Evolutionary conservation across 768 basidiomycete genomes (phyloP), one percentile per base, ranked within the genome.

Genomic region (Hygrocybe coccinea): DNA sequence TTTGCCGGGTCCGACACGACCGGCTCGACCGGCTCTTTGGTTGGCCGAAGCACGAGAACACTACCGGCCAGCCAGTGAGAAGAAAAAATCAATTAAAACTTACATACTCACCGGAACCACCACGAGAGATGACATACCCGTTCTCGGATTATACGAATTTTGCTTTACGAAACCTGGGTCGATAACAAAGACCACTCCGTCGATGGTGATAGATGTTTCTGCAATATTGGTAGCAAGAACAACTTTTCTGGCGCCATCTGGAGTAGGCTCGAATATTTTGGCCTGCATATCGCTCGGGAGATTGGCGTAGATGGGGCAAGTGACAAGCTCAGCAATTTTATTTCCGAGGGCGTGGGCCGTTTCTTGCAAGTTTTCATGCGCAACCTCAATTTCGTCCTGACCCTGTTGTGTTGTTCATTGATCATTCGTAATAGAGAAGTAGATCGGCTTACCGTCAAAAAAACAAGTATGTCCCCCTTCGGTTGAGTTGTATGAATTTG

Each of bases 111-210:
- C 91, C 0, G 97, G 97, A 50, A 97, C 95, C 34, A 99, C 93
- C 12, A 93, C 84, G 12, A 99, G 77, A 1, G 94, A 95, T 9
- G 92, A 94, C 97, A 99, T 99, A 12, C 97, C 95, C 43, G 97
- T 97, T 65, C 95, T 81, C 2, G 97, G 97, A 71, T 99, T 99
- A 68, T 97, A 99, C 38, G 93, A 89, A 69, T 99, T 98, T 68
- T 99, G 97, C 76, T 99, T 99, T 62, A 98, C 95, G 65, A 98
- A 97, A 11, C 97, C 97, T 2, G 97, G 97, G 68, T 99, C 97
- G 60, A 99, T 98, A 38, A 99, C 97, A 69, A 97, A 99, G 2
- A 98, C 95, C 5, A 99, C 97, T 25, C 97, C 97, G 53, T 98
- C 97, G 62, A 99, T 99, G 7, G 97, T 99, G 68, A 99, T 99